Base-by-base conservation (phyloP, 352 stramenopile genomes). In the Globisporangium alternatum region DNA sequence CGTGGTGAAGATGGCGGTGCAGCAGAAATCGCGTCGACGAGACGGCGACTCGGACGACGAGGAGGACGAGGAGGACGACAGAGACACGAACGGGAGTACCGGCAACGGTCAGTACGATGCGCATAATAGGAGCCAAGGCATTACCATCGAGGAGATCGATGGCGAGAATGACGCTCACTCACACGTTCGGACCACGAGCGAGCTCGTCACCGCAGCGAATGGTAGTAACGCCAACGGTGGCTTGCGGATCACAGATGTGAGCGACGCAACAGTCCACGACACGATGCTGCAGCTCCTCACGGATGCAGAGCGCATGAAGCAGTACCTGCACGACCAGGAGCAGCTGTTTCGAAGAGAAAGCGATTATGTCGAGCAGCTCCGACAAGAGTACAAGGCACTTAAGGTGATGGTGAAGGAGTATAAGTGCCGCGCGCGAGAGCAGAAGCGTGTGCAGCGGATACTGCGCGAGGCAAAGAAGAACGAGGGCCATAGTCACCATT, bases 381-480 rank as follows among this genome's bases (percentile, higher is more conserved):
- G 85, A 48, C 59, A 62, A 21, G 71, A 89, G 51, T 65, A 83
- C 60, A 75, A 70, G 8, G 59, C 57, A 21, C 70, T 90, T 43
- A 69, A 83, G 47, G 49, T 53, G 0, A 66, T 67, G 19, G 59
- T 79, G 44, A 71, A 88, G 55, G 61, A 83, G 47, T 80, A 74
- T 47, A 70, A 79, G 17, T 60, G 66, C 12, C 70, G 67, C 12
- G 66, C 72, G 28, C 73, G 76, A 7, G 70, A 82, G 61, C 60
- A 64, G 35, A 60, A 75, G 21, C 67, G 70, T 3, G 65, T 87
- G 19, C 68, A 72, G 47, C 66, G 70, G 17, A 62, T 79, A 62
- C 30, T 88, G 28, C 65, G 56, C 25, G 64, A 67, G 15, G 60
- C 52, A n/a, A 66, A 57, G 45, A 33, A n/a, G 1, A 65, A 72